Conservation (phyloP, 495 filamentous ascomycete species). For the Hypoxylon intermedium region DNA sequence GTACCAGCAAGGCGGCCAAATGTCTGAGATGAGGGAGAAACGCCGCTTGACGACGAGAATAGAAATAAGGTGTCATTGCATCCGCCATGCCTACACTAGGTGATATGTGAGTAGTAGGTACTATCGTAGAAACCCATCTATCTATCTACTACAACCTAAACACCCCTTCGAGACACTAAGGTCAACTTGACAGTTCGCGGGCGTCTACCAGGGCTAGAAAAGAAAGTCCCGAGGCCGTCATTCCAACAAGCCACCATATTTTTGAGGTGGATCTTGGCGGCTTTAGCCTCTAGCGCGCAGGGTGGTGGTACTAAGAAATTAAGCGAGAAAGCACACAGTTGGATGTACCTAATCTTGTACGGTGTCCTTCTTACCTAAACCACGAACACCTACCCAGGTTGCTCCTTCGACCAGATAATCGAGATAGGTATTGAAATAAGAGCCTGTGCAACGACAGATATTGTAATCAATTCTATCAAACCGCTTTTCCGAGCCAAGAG, state of each 20-base stretch:
- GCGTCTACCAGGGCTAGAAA: too few relatives aligned
- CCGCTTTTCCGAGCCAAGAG: neutral
- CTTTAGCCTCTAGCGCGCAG: constrained; percentile 33
- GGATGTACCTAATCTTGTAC: constrained; percentile 2
- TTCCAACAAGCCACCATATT: constrained; percentile 41
- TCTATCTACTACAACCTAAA: too few relatives aligned
- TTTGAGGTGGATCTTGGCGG: constrained; percentile 27
- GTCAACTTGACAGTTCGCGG: too few relatives aligned
- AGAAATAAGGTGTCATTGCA: neutral
- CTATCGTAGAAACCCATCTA: too few relatives aligned
- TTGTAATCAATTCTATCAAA: too few relatives aligned
- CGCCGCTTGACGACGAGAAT: neutral
- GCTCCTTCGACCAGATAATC: too few relatives aligned
- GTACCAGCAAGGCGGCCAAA: constrained; percentile 1
- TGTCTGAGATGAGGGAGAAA: constrained; percentile 4
- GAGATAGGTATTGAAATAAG: neutral
- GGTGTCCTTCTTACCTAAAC: constrained; percentile 15
- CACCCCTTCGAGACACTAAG: too few relatives aligned
- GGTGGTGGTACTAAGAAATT: constrained; percentile 17
- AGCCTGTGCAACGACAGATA: neutral
- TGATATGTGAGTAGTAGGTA: neutral
- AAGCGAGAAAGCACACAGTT: constrained; percentile 35
- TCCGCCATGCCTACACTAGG: neutral
- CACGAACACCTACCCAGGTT: too few relatives aligned
- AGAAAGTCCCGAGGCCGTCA: too few relatives aligned